Evolutionary conservation across 1,284 basidiomycete genomes (phyloP).

Genomic region (Apiotrichum mycotoxinovorans): DNA sequence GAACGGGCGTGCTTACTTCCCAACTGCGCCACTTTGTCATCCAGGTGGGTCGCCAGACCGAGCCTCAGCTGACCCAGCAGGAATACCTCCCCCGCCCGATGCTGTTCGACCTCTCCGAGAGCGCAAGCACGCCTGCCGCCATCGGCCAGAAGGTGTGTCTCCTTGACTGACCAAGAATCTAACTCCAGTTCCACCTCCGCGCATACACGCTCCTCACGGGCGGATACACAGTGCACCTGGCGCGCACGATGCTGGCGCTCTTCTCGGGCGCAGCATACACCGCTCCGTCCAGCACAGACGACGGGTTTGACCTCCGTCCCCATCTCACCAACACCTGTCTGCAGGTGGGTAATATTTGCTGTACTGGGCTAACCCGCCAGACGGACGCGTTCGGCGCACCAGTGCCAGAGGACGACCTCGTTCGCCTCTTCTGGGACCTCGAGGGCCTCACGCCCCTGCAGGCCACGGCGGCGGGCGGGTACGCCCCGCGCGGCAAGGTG

Average conservation of each 20-base stretch:
- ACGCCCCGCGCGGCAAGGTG: slow-evolving; percentile 32
- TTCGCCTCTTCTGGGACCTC: slow-evolving; percentile 73
- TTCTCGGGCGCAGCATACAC: slow-evolving; percentile 71
- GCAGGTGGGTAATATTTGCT: slow-evolving; percentile 55
- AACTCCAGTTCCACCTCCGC: slow-evolving; percentile 75
- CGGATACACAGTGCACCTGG: slow-evolving; percentile 73
- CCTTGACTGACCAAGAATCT: background rate
- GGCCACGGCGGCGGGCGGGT: slow-evolving; percentile 4
- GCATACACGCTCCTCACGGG: slow-evolving; percentile 86
- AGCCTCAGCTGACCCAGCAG: slow-evolving; percentile 51
- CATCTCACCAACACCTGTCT: slow-evolving; percentile 96
- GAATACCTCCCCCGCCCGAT: slow-evolving; percentile 77
- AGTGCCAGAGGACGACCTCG: slow-evolving; percentile 48
- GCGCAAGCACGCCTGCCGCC: background rate
- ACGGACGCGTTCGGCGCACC: slow-evolving; percentile 55
- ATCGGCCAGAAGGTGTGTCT: slow-evolving; percentile 64
- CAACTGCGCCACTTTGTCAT: slow-evolving; percentile 95
- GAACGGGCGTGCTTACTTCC: slow-evolving; percentile 69
- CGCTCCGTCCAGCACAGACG: slow-evolving; percentile 44
- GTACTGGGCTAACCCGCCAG: slow-evolving; percentile 13
- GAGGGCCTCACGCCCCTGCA: slow-evolving; percentile 57
- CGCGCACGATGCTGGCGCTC: slow-evolving; percentile 76
- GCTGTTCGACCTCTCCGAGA: slow-evolving; percentile 62
- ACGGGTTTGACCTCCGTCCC: slow-evolving; percentile 62
- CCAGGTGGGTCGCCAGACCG: slow-evolving; percentile 60